Conservation (phyloP, 2,329 filamentous ascomycete genomes). For the Talaromyces sp. region DNA sequence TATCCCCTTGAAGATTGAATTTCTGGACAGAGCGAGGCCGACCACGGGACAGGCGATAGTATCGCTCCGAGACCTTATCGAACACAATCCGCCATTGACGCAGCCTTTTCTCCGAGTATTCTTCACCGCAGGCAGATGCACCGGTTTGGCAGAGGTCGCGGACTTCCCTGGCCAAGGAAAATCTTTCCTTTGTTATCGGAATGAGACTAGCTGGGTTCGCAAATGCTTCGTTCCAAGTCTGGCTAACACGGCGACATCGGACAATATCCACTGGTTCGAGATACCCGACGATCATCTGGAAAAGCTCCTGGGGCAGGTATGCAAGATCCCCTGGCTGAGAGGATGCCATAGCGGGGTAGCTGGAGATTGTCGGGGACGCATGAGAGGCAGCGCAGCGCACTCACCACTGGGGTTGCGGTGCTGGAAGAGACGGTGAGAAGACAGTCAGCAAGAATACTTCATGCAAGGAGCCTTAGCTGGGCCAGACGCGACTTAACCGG, state of each 20-base stretch:
- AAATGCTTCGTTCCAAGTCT: slow-evolving; percentile 47
- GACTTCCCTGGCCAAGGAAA: slow-evolving; percentile 51
- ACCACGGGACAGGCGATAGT: slow-evolving; percentile 49
- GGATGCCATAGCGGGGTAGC: slow-evolving; percentile 4
- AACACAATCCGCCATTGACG: slow-evolving; percentile 34
- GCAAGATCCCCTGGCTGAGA: slow-evolving; percentile 18
- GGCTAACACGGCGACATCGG: slow-evolving; percentile 50
- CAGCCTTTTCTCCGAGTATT: slow-evolving; percentile 1
- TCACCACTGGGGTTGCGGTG: not conserved
- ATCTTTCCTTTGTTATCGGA: slow-evolving; percentile 47
- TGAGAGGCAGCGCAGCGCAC: not conserved
- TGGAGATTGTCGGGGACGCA: not conserved
- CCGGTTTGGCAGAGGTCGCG: slow-evolving; percentile 27
- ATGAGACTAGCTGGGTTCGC: slow-evolving; percentile 43
- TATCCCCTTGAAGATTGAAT: slow-evolving; percentile 36
- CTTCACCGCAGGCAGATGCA: not conserved
- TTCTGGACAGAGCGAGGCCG: slow-evolving; percentile 44
- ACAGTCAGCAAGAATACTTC: not conserved
- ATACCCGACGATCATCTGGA: slow-evolving; percentile 49
- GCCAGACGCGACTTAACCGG: not conserved
- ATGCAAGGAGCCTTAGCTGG: not conserved
- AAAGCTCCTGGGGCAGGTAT: slow-evolving; percentile 53
- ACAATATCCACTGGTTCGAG: slow-evolving; percentile 49
- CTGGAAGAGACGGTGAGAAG: not conserved
- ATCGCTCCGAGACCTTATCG: slow-evolving; percentile 49